Base-by-base conservation (phyloP, 169 alveolate species). In the Plasmodium chabaudi region DNA sequence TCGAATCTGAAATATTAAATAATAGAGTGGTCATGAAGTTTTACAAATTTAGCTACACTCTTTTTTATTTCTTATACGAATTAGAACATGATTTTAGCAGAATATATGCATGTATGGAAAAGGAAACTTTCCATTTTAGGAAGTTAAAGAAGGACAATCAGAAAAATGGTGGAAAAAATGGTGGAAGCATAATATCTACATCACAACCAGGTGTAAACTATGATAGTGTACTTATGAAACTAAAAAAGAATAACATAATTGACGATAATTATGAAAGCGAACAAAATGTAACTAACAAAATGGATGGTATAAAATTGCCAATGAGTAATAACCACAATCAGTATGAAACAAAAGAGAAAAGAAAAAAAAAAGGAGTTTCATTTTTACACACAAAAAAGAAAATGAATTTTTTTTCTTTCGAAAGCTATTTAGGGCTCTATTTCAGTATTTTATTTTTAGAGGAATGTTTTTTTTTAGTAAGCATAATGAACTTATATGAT, bases 401-500 rank as follows among this genome's bases (percentile, higher is more conserved):
- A 53, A 19, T 86, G 75, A 86, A 86, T 21, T 57, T 86, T 7
- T 70, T 86, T 69, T 42, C 87, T n/a, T 86, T 86, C 39, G 91
- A 86, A 86, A 86, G 84, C 23, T 86, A 70, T 19, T 53, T 86
- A 65, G 91, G 91, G 3, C 47, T 86, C 23, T 86, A 86, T 70
- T 86, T 57, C 55, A 86, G 87, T 51, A 13, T 70, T 5, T 64
- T 86, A 9, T 86, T 86, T 39, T n/a, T 86, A 9, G 91, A 86
- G 23, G 91, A 86, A 56, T 86, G 77, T 46, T 69, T 68, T 53
- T 70, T 86, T 73, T 47, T 86, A 70, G 65, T 86, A 17, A 86
- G 87, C 19, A 71, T 72, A 21, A 86, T 86, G 87, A 86, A 86
- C 34, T 39, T 86, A 53, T 86, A 69, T 56, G 91, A 86, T 39